Conservation (phyloP, 2,329 filamentous ascomycete species). For the Aureobasidium musti region DNA sequence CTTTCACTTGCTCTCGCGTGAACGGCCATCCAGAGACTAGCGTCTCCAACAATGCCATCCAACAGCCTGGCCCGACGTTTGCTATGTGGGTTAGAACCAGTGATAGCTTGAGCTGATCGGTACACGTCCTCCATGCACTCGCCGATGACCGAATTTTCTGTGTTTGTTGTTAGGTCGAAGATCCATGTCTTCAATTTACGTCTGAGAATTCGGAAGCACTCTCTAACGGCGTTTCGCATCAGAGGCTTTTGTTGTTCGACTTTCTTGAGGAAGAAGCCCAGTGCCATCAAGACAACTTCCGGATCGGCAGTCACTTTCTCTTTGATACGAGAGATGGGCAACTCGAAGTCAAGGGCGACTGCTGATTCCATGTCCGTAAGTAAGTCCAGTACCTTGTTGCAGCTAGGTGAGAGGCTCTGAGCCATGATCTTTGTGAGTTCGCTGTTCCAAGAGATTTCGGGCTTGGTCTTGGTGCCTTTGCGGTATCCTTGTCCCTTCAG, state of each 20-base stretch:
- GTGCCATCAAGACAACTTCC: slow-evolving; percentile 28
- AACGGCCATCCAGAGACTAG: slow-evolving; percentile 28
- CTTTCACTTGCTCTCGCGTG: slow-evolving; percentile 8
- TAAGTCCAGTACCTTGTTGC: not conserved
- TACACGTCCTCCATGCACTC: slow-evolving; percentile 33
- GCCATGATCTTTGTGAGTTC: slow-evolving; percentile 26
- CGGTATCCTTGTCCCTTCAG: not conserved
- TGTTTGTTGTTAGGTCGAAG: not conserved
- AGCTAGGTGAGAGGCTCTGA: not conserved
- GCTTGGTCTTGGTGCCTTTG: not conserved
- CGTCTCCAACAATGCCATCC: slow-evolving; percentile 27
- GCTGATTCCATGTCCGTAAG: slow-evolving; percentile 1
- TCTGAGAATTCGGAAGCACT: slow-evolving; percentile 3
- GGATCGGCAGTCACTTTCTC: not conserved
- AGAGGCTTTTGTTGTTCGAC: slow-evolving; percentile 27
- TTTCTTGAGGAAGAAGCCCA: slow-evolving; percentile 30
- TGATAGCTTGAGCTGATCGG: slow-evolving; percentile 25
- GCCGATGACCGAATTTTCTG: slow-evolving; percentile 28
- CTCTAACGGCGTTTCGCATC: not conserved
- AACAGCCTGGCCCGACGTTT: slow-evolving; percentile 15
- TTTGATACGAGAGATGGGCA: not conserved
- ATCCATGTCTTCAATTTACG: not conserved
- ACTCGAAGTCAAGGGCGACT: not conserved
- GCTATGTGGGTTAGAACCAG: not conserved
- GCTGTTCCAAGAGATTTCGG: slow-evolving; percentile 26